Evolutionary conservation across 371 early-diverging fungal species (phyloP).

Genomic region (Mortierella sp.): DNA sequence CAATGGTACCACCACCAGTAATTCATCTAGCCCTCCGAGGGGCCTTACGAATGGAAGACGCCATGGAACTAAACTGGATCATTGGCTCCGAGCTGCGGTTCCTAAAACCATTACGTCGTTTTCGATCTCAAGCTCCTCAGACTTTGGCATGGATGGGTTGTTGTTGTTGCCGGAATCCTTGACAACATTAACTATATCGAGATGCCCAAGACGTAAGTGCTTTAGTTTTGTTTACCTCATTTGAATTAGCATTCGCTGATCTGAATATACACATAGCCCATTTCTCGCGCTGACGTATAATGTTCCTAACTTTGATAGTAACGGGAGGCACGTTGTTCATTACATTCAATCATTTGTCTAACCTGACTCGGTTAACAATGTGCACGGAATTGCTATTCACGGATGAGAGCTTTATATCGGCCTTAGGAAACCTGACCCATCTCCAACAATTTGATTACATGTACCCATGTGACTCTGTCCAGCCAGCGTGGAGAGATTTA

Average conservation of each 20-base stretch:
- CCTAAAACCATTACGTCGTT: constrained; percentile 19
- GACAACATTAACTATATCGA: constrained; percentile 16
- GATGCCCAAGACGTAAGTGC: constrained; percentile 26
- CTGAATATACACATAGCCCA: not conserved
- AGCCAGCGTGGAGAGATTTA: constrained; percentile 33
- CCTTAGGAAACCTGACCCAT: constrained; percentile 4
- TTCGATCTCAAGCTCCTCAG: constrained; percentile 14
- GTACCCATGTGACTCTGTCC: constrained; percentile 28
- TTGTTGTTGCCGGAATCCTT: constrained; percentile 14
- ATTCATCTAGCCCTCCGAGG: not conserved
- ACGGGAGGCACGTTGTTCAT: constrained; percentile 10
- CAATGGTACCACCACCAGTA: not conserved
- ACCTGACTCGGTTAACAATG: constrained; percentile 17
- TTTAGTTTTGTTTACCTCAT: not conserved
- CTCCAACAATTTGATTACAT: constrained; percentile 17
- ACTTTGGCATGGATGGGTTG: constrained; percentile 32
- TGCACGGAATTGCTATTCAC: constrained; percentile 25
- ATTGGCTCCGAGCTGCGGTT: constrained; percentile 25
- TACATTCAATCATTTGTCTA: constrained; percentile 21
- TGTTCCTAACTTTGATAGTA: not conserved
- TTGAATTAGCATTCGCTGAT: not conserved
- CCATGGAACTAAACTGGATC: constrained; percentile 22
- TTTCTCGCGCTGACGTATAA: not conserved
- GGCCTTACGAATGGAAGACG: constrained; percentile 8
- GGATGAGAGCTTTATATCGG: constrained; percentile 22